Percentiles rank a stretch among this genome's conserved stretches.
Evolutionary conservation across 345 rosid species (phyloP).

Genomic region (Pistacia atlantica): DNA sequence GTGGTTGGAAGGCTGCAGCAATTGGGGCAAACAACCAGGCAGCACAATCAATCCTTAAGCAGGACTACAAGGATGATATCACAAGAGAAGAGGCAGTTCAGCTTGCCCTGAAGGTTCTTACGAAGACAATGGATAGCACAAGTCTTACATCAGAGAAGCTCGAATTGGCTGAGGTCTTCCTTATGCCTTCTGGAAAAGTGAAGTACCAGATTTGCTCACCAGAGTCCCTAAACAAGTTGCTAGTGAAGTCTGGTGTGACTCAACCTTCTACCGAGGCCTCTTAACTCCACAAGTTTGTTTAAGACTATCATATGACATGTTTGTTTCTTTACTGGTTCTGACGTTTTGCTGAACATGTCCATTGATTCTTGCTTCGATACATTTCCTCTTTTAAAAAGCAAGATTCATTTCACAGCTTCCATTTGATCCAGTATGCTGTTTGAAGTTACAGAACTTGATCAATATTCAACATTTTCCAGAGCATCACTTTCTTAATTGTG

Average conservation of each 20-base stretch:
- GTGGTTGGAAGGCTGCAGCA: slow-evolving; percentile 98
- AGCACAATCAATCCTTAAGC: slow-evolving; percentile 94
- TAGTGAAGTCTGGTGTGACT: slow-evolving; percentile 76
- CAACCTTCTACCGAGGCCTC: slow-evolving; percentile 76
- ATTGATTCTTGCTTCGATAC: no score
- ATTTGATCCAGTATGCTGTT: no score
- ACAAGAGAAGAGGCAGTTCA: slow-evolving; percentile 87
- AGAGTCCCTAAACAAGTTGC: slow-evolving; percentile 69
- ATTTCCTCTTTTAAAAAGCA: no score
- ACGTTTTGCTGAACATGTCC: no score
- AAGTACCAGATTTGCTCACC: slow-evolving; percentile 90
- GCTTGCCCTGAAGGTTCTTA: slow-evolving; percentile 89
- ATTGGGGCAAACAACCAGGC: slow-evolving; percentile 96
- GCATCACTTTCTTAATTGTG: no score
- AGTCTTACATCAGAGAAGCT: slow-evolving; percentile 95
- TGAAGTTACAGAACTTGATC: no score
- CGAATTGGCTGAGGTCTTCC: slow-evolving; percentile 84
- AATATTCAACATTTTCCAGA: no score
- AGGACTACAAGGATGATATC: slow-evolving; percentile 91
- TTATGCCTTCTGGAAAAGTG: slow-evolving; percentile 73
- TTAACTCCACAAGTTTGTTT: slow-evolving; percentile 12
- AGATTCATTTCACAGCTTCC: no score
- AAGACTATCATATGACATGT: no score
- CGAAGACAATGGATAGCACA: slow-evolving; percentile 98
- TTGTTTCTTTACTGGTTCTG: no score